Base-by-base conservation (phyloP, 306 rosid genomes). In the Pueraria montana region DNA sequence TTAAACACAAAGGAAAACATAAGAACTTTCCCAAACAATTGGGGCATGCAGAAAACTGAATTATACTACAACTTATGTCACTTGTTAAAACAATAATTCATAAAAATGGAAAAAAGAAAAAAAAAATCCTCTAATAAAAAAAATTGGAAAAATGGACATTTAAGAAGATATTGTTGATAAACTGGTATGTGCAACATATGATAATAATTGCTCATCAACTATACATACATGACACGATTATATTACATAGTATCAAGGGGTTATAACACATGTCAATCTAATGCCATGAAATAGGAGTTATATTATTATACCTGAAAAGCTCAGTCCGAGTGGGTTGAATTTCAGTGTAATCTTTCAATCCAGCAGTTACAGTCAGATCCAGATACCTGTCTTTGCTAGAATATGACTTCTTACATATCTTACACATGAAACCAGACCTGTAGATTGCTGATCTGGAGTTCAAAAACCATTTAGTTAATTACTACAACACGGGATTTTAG, bases 361-460 rank as follows among this genome's bases (percentile, higher is more conserved):
- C 94, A 80, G 97, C 87, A 82, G 91, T 89, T 69, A 96, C 85
- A 12, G 98, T 92, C 59, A 96, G 88, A 82, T 96, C 99, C 88
- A 96, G 80, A 83, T 86, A 96, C 18, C 83, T 80, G 30, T 92
- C 95, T 84, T 89, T 96, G 85, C 99, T 96, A 9, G 99, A 85
- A 82, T 92, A 93, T 48, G 94, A 78, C 80, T 92, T 93, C n/a
- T 84, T 88, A 86, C 99, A 96, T 86, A 84, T 88, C 84, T 67
- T 84, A 68, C 99, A 96, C 91, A 86, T 91, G 88, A 96, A 93
- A 76, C 94, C 97, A 62, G 96, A 91, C 87, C 99, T 92, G 84
- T 91, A 94, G 34, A 96, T 91, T 78, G 98, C 96, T 87, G 91
- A 86, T 82, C 99, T 96, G 90, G 78, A 73, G 59, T 56, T 88